These are phyloP conservation scores for Stygiomarasmius scandens DNA, from an alignment of 1,284 basidiomycete species.

Conservation along the genomic window DNA sequence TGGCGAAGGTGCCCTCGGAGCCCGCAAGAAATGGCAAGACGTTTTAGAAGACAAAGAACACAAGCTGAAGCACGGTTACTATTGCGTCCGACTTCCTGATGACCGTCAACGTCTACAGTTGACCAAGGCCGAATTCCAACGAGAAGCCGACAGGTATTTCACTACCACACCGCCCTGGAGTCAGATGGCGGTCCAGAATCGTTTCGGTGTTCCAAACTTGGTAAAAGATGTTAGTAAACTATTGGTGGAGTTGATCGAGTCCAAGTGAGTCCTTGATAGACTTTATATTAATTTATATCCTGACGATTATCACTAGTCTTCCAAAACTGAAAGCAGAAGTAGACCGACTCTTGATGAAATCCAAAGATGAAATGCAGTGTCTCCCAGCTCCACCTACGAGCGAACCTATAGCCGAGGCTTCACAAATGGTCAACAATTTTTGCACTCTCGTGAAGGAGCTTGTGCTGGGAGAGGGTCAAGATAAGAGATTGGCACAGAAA, in stretches of 20 bases:
- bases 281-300: background rate
- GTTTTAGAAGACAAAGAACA: constrained; percentile 45
- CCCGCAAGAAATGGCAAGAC: constrained; percentile 49
- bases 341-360: constrained; percentile 37
- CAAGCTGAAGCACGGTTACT: constrained; percentile 60
- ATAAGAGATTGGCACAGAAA: constrained; percentile 38
- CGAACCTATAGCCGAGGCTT: constrained; percentile 50
- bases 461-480: constrained; percentile 36
- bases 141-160: constrained; percentile 49
- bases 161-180: constrained; percentile 53
- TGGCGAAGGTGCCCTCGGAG: constrained; percentile 43
- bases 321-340: constrained; percentile 41
- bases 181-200: constrained; percentile 38
- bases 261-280: constrained; percentile 42
- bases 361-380: constrained; percentile 34
- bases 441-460: constrained; percentile 37
- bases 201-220: constrained; percentile 61
- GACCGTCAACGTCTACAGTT: constrained; percentile 53
- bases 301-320: constrained; percentile 35
- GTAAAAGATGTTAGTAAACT: constrained; percentile 54
- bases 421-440: constrained; percentile 48
- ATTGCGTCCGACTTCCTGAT: constrained; percentile 67
- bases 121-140: constrained; percentile 40
- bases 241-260: constrained; percentile 51
- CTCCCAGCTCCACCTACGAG: constrained; percentile 44